Evolutionary conservation across 306 rosid species (phyloP), one percentile per base, ranked within the genome.

Genomic region (Cucurbita ficifolia): DNA sequence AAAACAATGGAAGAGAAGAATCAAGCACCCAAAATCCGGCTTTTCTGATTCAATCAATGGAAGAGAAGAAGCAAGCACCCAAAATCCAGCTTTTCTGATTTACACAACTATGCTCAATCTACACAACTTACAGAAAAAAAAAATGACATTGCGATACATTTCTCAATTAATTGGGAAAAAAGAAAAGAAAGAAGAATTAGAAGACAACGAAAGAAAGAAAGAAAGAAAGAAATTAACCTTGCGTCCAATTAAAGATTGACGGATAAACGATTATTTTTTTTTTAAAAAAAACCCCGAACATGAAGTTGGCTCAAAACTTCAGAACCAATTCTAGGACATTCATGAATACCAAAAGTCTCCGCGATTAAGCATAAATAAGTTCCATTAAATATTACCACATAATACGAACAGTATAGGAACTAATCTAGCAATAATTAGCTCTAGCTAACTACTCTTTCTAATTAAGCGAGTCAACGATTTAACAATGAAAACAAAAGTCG

Each of bases 261-360:
- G 40, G 70, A 8, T 1, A 39, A n/a, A n/a, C 51, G 82, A 78
- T n/a, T 75, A 2, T 29, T 29, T 3, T 29, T 29, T 29, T 29
- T 29, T 2, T 24, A 68, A 73, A 70, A 72, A 70, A 35, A 38
- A 64, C 57, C 56, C 52, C 48, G 21, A 36, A 22, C 70, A 76
- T 48, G 12, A 76, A 72, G 75, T 69, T 63, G 56, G 74, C 79
- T 80, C 70, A 70, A 65, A 76, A 9, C 18, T 71, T 12, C 18
- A 16, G 70, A 59, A 58, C 63, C 42, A 13, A 53, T 14, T 36
- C 11, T 39, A 16, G 40, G 6, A 69, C 69, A 46, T 49, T 48
- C 43, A 61, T 70, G 10, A 76, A 63, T 40, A 62, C 55, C 73
- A 59, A 53, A 70, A 62, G 53, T 46, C 49, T 45, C 51, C 29